Evolutionary conservation across 495 filamentous ascomycete genomes (phyloP), one percentile per base, ranked within the genome.

Genomic region (Penicillium tannophilum): DNA sequence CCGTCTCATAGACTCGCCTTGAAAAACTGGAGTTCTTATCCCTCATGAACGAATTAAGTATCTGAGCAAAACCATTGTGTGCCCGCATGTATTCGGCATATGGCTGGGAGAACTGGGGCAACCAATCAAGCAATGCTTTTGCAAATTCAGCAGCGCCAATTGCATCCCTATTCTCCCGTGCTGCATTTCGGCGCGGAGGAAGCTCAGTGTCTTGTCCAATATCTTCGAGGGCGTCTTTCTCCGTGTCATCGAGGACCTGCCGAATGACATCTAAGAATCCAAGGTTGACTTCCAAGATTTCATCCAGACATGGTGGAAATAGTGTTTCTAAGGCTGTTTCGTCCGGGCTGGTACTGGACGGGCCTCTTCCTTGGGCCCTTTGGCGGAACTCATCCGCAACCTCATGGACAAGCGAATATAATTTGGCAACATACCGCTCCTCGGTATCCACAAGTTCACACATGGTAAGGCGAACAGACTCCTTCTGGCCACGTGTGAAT

Each of bases 381-480:
- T 82, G 71, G 35, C 86, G 86, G 66, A 89, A 92, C 52, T 93
- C 90, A 52, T 85, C 82, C 20, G 83, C 83, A 17, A 97, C 82
- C 59, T 85, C 84, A 52, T 89, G 86, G 44, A 95, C 86, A 47
- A 98, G 77, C 46, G 92, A 88, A 60, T 89, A 84, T 36, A 98
- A 64, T 66, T 96, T 96, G 67, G 81, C 77, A 33, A 98, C 91
- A 72, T 97, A 99, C 64, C 90, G 86, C 65, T 93, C 91, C 73
- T 99, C 94, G 0, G 94, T 99, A 64, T 96, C 91, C 26, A 96
- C 83, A 56, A 98, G 68, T 70, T 99, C 94, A 61, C 86, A 89
- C 86, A 99, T 88, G 66, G 96, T 92, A 60, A 90, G 85, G 52
- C 92, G 86, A 55, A 98, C 72, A 42, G 87, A 86, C 54, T 92